Evolutionary conservation across 805 yeast species (phyloP).

Genomic region (Sugiyamaella chiloensis): DNA sequence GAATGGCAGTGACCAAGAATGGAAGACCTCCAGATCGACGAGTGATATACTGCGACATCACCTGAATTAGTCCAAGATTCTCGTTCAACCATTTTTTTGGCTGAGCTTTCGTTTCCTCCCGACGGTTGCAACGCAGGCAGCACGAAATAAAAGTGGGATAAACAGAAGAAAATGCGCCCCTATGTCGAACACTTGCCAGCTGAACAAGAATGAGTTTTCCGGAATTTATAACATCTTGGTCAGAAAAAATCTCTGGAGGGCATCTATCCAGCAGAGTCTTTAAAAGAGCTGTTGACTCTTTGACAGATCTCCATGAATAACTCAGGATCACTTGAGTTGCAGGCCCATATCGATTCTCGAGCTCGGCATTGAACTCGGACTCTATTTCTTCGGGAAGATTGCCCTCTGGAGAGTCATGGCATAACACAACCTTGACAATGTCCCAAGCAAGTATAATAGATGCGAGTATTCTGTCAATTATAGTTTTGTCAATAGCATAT

Average conservation of each 20-base stretch:
- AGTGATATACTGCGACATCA: slow-evolving; percentile 66
- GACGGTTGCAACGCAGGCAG: slow-evolving; percentile 52
- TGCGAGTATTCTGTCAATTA: slow-evolving; percentile 21
- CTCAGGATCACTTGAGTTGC: slow-evolving; percentile 47
- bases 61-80: slow-evolving; percentile 51
- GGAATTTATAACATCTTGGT: slow-evolving; percentile 32
- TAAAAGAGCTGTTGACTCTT: slow-evolving; percentile 64
- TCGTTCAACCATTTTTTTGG: slow-evolving; percentile 58
- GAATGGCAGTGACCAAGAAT: slow-evolving; percentile 66
- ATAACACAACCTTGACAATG: slow-evolving; percentile 46
- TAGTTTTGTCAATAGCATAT: slow-evolving; percentile 19
- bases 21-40: slow-evolving; percentile 95
- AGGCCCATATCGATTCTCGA: slow-evolving; percentile 34
- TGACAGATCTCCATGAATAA: slow-evolving; percentile 79
- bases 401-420: slow-evolving; percentile 72
- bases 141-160: slow-evolving; percentile 73
- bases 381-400: slow-evolving; percentile 45
- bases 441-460: slow-evolving; percentile 41
- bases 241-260: slow-evolving; percentile 31
- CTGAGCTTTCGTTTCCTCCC: slow-evolving; percentile 34
- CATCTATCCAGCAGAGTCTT: slow-evolving; percentile 40
- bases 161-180: slow-evolving; percentile 89
- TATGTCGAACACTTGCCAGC: slow-evolving; percentile 70
- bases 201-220: slow-evolving; percentile 64
- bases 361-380: slow-evolving; percentile 20